Base-by-base conservation (phyloP, 352 stramenopile species). In the Aphanomyces cochlioides region DNA sequence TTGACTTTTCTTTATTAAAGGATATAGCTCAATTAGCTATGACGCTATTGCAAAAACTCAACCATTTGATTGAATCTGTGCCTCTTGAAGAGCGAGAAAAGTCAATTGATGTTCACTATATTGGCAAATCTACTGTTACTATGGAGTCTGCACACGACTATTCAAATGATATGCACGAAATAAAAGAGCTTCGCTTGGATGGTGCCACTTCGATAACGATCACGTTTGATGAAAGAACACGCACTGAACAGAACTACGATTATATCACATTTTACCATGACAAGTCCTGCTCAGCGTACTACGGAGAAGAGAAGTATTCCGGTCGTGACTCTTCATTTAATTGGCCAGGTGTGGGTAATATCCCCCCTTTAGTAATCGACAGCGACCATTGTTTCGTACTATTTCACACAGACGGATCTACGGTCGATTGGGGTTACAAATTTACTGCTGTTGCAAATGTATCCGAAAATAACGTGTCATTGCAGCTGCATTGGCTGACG, bases 201-300 rank as follows among this genome's bases (percentile, higher is more conserved):
- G 89, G 90, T 13, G 89, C 90, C 37, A 80, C 67, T 7, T 74
- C 73, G 39, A 90, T 97, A 34, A 78, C 82, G 36, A 86, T 97
- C 34, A 84, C 79, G 5, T 97, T 97, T 61, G 90, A 97, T 56
- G 50, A 85, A 19, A 77, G 73, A 47, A 92, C 75, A 5, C 78
- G 85, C 60, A 96, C 88, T 5, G 90, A 97, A 72, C 78, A 78
- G 37, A 92, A 90, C 63, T 96, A 96, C 69, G 90, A 97, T 67
- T 96, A 93, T 66, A 72, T 96, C 34, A 93, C 83, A 15, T 96
- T 97, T 66, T 93, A 81, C 69, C 92, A 90, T 54, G 79, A 93
- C 58, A 77, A 77, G 43, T 72, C 68, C 4, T 78, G 85, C 73
- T 74, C 73, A 17, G 75, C 82, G 28, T 85, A 76, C 61, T 92